A percentile compares a stretch with the other conserved stretches of the same genome.
Conservation (phyloP, 352 stramenopile genomes). For the Nothophytophthora sp. region DNA sequence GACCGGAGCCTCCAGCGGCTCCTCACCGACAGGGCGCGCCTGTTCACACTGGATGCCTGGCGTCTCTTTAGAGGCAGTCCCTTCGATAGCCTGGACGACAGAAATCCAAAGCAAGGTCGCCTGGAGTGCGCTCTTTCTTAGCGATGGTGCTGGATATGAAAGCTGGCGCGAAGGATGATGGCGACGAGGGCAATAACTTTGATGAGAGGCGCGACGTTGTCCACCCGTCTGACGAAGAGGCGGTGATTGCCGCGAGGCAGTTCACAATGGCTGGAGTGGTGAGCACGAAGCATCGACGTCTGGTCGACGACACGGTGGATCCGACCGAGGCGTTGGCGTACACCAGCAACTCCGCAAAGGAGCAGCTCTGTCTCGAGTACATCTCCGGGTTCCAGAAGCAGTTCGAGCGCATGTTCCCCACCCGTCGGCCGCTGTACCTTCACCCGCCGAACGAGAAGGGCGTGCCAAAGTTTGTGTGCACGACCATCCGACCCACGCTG, state of each 20-base stretch:
- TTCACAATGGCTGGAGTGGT: conserved; percentile 79
- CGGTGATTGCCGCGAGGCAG: conserved; percentile 54
- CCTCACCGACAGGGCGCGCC: too few relatives aligned
- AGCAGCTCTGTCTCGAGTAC: conserved; percentile 94
- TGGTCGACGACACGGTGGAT: conserved; percentile 58
- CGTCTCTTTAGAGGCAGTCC: too few relatives aligned
- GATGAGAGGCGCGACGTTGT: conserved; percentile 55
- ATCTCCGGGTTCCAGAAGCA: conserved; percentile 90
- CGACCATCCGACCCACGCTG: conserved; percentile 92
- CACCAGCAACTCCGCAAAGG: conserved; percentile 80
- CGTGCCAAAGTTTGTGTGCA: conserved; percentile 95
- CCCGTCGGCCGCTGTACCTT: conserved; percentile 81
- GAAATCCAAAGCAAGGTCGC: too few relatives aligned
- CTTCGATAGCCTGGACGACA: too few relatives aligned
- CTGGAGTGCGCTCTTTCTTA: too few relatives aligned
- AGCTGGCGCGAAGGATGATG: conserved; percentile 52
- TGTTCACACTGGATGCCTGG: too few relatives aligned
- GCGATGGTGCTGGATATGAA: conserved; percentile 49
- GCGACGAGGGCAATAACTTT: conserved; percentile 22
- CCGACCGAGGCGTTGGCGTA: conserved; percentile 35
- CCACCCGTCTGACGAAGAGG: conserved; percentile 55
- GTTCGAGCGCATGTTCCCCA: conserved; percentile 89
- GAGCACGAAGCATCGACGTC: conserved; percentile 77
- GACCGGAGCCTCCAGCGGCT: too few relatives aligned
- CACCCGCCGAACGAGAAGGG: conserved; percentile 92